Base-by-base conservation (phyloP, 225 moss, liverwort and hornwort genomes). In the Physcomitrellopsis africana region DNA sequence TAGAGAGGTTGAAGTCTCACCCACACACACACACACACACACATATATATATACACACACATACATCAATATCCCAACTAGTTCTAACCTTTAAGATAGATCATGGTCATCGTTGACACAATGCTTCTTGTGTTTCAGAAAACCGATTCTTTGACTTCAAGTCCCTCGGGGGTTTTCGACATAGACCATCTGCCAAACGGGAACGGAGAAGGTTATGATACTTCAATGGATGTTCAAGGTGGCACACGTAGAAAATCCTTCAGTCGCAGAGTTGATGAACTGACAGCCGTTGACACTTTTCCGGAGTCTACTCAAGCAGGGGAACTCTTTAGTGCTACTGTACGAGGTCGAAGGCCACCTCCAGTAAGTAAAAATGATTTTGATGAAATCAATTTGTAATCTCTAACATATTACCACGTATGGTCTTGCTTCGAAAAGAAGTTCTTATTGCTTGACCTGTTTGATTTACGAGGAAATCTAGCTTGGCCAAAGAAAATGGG, bases 291-390 rank as follows among this genome's bases (percentile, higher is more conserved):
- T 70, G 94, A 96, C 64, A 81, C 82, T 24, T 91, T 92, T 69
- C 89, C 91, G 65, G 96, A 96, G 83, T 85, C 96, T 63, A 96
- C 94, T 77, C 96, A 96, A 82, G 96, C 96, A 62, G 96, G 96
- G 24, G 96, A 96, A 20, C 92, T 96, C 61, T 94, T 96, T 70
- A 94, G 96, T 83, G 96, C 92, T 63, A 91, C 94, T 75, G 82
- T 92, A 44, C 85, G 96, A 72, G 96, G 96, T 73, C 92, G 96
- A 85, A 86, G 94, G 65, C 89, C 91, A 60, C 92, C 94, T 73
- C 88, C 96, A 12, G 96, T 96, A 72, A 86, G 91, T 86, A 24
- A 45, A 18, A 46, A 60, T 79, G 12, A 14, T 37, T n/a, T 13
- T 69, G 13, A 48, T 78, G 72, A 19, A 19, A 66, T 1, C 22